A percentile compares a stretch with the other conserved stretches of the same genome.
Conservation (phyloP, 306 rosid genomes). For the Herpetospermum pedunculosum region DNA sequence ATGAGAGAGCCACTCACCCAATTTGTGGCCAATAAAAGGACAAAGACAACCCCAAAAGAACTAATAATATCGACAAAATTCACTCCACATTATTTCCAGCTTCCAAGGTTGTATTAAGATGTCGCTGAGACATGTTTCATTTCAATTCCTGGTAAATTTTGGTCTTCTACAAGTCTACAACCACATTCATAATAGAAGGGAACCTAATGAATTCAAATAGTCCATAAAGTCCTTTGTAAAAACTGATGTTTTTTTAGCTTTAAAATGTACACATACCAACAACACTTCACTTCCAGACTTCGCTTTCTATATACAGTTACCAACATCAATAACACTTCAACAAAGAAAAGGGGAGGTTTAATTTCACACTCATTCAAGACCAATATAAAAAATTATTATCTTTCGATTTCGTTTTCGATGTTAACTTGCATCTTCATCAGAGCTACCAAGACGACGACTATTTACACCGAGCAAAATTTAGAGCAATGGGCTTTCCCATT, state of each 20-base stretch:
- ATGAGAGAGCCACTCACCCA: neutral
- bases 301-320: neutral
- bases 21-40: neutral
- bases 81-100: neutral
- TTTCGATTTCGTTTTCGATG: neutral
- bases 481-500: neutral
- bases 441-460: neutral
- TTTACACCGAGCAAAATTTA: slow-evolving; percentile 9
- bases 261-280: neutral
- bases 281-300: neutral
- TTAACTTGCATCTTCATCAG: neutral
- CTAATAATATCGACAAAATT: neutral
- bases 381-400: neutral
- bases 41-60: neutral
- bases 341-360: neutral
- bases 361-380: neutral
- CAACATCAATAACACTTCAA: neutral
- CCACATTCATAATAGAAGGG: neutral
- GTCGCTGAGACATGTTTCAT: neutral
- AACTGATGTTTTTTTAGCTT: neutral
- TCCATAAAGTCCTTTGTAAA: neutral
- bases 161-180: neutral
- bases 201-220: neutral
- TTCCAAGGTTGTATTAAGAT: neutral
- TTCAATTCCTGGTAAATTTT: neutral